Evolutionary conservation across 495 filamentous ascomycete genomes (phyloP), one percentile per base, ranked within the genome.

Genomic region (Penicillium turbatum): DNA sequence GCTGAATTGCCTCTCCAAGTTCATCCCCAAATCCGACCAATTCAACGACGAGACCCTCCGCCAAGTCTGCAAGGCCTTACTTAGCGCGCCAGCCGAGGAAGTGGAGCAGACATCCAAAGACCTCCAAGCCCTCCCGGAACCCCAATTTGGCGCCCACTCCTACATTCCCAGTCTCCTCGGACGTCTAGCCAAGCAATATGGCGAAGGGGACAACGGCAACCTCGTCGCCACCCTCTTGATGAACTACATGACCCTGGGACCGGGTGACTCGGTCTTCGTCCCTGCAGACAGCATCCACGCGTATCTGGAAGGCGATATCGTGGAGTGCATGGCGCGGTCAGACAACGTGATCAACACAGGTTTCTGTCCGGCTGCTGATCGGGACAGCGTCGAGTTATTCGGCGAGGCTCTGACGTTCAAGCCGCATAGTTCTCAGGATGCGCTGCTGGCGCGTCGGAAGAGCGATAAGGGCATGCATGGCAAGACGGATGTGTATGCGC

Each of bases 241-340:
- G 85, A 93, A 92, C 67, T 92, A 81, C 55, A 63, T 93, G 31
- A 75, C 77, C 6, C 76, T 91, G 10, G 59, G 76, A 5, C 74
- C 83, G 2, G 86, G 87, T 12, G 81, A 90, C 36, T 78, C 84
- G 3, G 77, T 92, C 39, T 88, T 79, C 62, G 85, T 92, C 24
- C 88, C 88, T 1, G 86, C 85, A 12, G 86, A 92, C 56, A 86
- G 85, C 15, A 87, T 90, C 48, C 86, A 92, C 59, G 87, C 87
- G 1, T 91, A 90, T 63, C 67, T 92, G 2, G 79, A 79, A 39
- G 89, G 89, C 0, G 85, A 90, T 66, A 89, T 92, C 42, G 82
- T 93, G 51, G 87, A 92, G 65, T 90, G 88, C 71, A 92, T 93
- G 88, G 88, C 87, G 2, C 82, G 88, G 17, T 86, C 80, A 30